These are phyloP conservation scores for Oryza glumipatula DNA, from an alignment of 176 grass and related monocot genomes.

Conservation along the genomic window DNA sequence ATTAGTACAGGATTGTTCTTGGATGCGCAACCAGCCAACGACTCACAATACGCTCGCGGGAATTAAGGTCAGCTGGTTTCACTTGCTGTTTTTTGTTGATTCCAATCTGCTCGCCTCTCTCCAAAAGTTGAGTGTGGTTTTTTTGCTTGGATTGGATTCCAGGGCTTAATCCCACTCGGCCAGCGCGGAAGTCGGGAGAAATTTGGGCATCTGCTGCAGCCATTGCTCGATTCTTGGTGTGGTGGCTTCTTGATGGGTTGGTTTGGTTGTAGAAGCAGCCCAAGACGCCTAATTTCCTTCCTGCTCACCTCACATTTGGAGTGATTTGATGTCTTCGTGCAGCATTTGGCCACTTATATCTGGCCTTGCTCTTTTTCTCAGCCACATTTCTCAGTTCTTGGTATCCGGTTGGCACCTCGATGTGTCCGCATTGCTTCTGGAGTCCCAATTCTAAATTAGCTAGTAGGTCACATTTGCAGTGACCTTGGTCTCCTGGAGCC, in stretches of 20 bases:
- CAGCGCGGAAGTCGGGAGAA: neutral
- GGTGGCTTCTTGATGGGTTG: neutral
- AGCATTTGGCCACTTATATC: neutral
- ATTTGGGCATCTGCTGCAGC: constrained; percentile 26
- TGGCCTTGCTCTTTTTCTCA: neutral
- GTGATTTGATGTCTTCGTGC: constrained; percentile 18
- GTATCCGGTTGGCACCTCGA: neutral
- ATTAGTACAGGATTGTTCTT: neutral
- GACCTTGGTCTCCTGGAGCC: neutral
- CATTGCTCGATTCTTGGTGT: neutral
- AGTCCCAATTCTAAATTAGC: neutral
- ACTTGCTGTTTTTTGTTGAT: neutral
- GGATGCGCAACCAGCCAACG: neutral
- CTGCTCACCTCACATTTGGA: constrained; percentile 18
- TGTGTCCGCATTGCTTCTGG: constrained; percentile 3
- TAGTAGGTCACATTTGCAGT: neutral
- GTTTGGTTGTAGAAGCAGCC: neutral
- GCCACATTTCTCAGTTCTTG: constrained; percentile 8
- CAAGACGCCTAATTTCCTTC: constrained; percentile 21
- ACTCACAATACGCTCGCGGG: neutral
- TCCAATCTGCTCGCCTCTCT: neutral
- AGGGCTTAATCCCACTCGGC: neutral
- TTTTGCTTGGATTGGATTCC: constrained; percentile 25
- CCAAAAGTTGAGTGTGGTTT: neutral
- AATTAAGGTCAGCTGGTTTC: constrained; percentile 17